Conservation (phyloP, 2,329 filamentous ascomycete genomes). For the Cladobotryum mycophilum region DNA sequence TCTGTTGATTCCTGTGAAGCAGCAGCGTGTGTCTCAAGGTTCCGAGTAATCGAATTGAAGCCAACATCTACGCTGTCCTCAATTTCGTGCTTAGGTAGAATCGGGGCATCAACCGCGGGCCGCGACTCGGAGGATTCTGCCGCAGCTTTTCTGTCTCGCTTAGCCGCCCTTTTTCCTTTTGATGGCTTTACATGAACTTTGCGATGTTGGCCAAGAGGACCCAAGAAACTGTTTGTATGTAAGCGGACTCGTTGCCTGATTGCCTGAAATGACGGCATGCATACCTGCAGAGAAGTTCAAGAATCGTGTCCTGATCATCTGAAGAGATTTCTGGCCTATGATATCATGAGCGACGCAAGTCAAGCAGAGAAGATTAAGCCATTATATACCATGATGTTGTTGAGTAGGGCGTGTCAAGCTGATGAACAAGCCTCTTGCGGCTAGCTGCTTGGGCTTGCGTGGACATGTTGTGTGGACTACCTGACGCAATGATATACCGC, state of each 20-base stretch:
- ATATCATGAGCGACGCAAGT: background rate
- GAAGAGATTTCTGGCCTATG: constrained; percentile 54
- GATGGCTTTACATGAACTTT: constrained; percentile 48
- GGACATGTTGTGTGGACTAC: background rate
- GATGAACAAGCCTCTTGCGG: constrained; percentile 55
- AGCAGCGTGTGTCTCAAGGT: constrained; percentile 42
- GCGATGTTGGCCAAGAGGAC: constrained; percentile 58
- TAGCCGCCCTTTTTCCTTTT: constrained; percentile 51
- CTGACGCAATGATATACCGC: no score
- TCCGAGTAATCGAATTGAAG: constrained; percentile 55
- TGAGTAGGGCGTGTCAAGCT: constrained; percentile 61
- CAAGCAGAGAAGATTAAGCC: background rate
- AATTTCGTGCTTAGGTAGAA: constrained; percentile 42
- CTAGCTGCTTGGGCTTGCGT: constrained; percentile 12
- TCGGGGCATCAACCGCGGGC: constrained; percentile 21
- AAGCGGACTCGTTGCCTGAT: background rate
- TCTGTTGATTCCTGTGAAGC: background rate
- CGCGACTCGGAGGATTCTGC: constrained; percentile 6
- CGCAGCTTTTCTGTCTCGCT: constrained; percentile 37
- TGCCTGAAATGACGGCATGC: background rate
- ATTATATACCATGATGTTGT: constrained; percentile 48
- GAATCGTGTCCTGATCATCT: constrained; percentile 55
- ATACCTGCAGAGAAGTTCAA: constrained; percentile 63
- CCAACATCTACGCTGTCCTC: constrained; percentile 56
- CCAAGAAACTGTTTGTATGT: constrained; percentile 46